Conservation (phyloP, 495 filamentous ascomycete species). For the Aspergillus funiculosus region DNA sequence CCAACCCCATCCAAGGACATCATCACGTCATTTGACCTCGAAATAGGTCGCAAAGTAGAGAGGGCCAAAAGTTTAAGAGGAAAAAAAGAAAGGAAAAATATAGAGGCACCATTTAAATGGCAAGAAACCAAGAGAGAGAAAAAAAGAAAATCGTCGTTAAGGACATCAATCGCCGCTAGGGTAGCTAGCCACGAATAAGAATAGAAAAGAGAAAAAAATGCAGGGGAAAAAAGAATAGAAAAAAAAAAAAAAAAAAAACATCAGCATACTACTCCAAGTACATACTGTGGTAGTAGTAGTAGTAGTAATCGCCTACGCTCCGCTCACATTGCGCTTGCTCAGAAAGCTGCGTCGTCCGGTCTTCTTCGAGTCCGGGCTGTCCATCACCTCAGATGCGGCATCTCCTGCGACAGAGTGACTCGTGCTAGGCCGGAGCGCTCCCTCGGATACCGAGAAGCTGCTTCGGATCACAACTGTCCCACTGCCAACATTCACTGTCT, state of each 20-base stretch:
- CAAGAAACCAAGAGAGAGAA: too few species aligned
- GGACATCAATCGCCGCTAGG: too few species aligned
- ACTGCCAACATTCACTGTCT: slow-evolving; percentile 61
- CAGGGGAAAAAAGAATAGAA: slow-evolving; percentile 4
- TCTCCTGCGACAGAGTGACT: slow-evolving; percentile 33
- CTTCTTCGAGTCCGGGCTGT: slow-evolving; percentile 50
- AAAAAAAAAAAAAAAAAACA: slow-evolving; percentile 9
- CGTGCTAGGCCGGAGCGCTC: slow-evolving; percentile 32
- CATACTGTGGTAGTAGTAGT: not conserved
- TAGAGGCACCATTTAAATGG: too few species aligned
- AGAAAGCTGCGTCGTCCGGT: slow-evolving; percentile 48
- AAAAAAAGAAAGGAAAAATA: too few species aligned
- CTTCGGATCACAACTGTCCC: slow-evolving; percentile 65
- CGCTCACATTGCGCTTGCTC: slow-evolving; percentile 50
- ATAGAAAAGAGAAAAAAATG: slow-evolving; percentile 6
- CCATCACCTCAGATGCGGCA: slow-evolving; percentile 34
- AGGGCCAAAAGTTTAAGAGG: too few species aligned
- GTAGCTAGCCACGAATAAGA: slow-evolving; percentile 4
- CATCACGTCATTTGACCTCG: too few species aligned
- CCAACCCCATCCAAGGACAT: too few species aligned
- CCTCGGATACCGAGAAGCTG: slow-evolving; percentile 45
- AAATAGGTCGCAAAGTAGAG: too few species aligned
- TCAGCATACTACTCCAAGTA: slow-evolving; percentile 1
- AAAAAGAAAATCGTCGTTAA: too few species aligned
- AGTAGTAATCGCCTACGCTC: slow-evolving; percentile 27